Conservation (phyloP, 768 basidiomycete species). For the Mycena filopes region DNA sequence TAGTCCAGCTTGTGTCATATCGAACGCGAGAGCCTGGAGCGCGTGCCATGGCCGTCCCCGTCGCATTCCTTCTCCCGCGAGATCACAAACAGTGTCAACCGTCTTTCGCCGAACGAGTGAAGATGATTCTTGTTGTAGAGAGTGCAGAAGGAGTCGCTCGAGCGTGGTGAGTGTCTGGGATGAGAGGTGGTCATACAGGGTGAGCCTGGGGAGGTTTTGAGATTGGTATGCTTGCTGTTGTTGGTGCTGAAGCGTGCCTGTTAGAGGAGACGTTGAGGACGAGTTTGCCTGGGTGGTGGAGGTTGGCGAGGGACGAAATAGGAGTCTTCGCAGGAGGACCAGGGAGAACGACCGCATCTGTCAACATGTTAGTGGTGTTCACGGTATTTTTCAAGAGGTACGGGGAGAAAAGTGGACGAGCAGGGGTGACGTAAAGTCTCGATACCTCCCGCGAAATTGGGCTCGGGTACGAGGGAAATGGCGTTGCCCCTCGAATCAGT, state of each 20-base stretch:
- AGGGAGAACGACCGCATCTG: conserved; percentile 90
- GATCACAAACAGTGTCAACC: conserved; percentile 80
- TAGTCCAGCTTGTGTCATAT: conserved; percentile 59
- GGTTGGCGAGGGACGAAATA: conserved; percentile 69
- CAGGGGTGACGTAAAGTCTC: no score
- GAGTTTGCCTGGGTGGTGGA: conserved; percentile 31
- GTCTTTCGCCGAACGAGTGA: conserved; percentile 72
- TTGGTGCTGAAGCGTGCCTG: conserved; percentile 30
- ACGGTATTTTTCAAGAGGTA: background rate
- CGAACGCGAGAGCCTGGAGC: conserved; percentile 76
- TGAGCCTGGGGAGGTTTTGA: conserved; percentile 48
- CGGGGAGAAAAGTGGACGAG: background rate
- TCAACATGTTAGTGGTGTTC: background rate
- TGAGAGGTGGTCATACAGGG: conserved; percentile 83
- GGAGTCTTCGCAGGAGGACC: conserved; percentile 80
- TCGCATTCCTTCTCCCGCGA: conserved; percentile 79
- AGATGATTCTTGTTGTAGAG: conserved; percentile 69
- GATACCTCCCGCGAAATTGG: background rate
- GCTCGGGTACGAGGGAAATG: no score
- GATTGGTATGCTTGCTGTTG: conserved; percentile 31
- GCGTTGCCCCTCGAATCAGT: no score
- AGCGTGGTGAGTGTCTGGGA: conserved; percentile 71
- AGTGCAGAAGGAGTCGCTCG: conserved; percentile 77
- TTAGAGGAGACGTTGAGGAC: conserved; percentile 26
- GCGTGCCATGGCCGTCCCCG: conserved; percentile 87